phyloP scores from a whole-genome alignment of 2,329 filamentous ascomycete genomes.

The Arthroderma sp. region DNA sequence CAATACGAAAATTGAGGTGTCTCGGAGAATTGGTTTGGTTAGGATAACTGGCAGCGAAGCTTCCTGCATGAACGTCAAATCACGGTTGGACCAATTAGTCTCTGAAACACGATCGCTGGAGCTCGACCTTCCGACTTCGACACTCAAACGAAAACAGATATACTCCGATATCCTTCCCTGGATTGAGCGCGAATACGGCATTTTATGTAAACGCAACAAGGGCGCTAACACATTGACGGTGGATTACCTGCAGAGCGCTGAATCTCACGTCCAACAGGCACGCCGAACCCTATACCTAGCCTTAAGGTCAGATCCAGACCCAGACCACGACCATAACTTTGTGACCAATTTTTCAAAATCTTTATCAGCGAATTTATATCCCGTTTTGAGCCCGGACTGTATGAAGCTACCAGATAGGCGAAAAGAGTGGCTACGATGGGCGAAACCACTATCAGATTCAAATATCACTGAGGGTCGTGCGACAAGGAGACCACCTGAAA shows the following conservation, averaged over 20 bases:
- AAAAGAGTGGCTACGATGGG: slow-evolving; percentile 28
- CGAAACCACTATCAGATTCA: slow-evolving; percentile 16
- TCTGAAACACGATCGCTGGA: slow-evolving; percentile 19
- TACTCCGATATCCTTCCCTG: slow-evolving; percentile 20
- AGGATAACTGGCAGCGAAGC: slow-evolving; percentile 22
- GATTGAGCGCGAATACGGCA: slow-evolving; percentile 19
- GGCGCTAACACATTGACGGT: slow-evolving; percentile 16
- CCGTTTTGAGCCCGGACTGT: slow-evolving; percentile 14
- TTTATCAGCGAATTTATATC: slow-evolving; percentile 16
- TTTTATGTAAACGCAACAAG: slow-evolving; percentile 16
- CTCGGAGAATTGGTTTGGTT: slow-evolving; percentile 20
- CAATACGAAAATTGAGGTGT: slow-evolving; percentile 25
- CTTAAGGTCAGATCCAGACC: slow-evolving; percentile 7
- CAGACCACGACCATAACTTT: slow-evolving; percentile 16
- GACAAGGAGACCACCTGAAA: slow-evolving; percentile 6
- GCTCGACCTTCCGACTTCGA: slow-evolving; percentile 13
- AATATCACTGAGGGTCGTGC: slow-evolving; percentile 9
- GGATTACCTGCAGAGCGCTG: slow-evolving; percentile 22
- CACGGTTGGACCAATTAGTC: slow-evolving; percentile 20
- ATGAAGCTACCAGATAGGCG: slow-evolving; percentile 21
- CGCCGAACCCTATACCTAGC: slow-evolving; percentile 24
- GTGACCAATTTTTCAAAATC: slow-evolving; percentile 23
- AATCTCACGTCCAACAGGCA: slow-evolving; percentile 19
- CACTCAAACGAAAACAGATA: slow-evolving; percentile 5
- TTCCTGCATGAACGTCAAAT: slow-evolving; percentile 22